Conservation (phyloP, 768 basidiomycete species). For the Pleurotus ostreatus region DNA sequence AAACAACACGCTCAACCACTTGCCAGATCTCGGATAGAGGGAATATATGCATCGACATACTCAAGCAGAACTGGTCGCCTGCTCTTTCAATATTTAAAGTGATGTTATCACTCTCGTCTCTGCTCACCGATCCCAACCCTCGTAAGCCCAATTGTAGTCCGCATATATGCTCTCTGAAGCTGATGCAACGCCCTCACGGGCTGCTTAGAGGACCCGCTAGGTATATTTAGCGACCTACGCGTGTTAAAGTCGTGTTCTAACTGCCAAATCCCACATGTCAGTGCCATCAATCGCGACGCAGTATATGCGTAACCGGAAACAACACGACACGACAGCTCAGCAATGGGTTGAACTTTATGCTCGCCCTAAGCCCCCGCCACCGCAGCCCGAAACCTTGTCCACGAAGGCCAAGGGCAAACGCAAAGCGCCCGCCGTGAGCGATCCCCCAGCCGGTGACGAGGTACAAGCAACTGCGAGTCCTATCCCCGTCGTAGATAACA, state of each 20-base stretch:
- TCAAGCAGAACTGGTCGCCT: conserved; percentile 94
- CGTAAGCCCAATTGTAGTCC: conserved; percentile 41
- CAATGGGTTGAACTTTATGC: conserved; percentile 78
- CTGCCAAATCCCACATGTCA: conserved; percentile 16
- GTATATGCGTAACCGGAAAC: conserved; percentile 58
- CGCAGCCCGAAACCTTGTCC: conserved; percentile 18
- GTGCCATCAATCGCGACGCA: conserved; percentile 73
- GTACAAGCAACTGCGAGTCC: not conserved
- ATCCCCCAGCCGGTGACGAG: conserved; percentile 12
- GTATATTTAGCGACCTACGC: conserved; percentile 29
- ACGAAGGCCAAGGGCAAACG: conserved; percentile 34
- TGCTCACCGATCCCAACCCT: conserved; percentile 93
- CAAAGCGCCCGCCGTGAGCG: conserved; percentile 14
- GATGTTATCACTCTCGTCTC: conserved; percentile 87
- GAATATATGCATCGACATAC: conserved; percentile 82
- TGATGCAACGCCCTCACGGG: not conserved
- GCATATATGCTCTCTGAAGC: not conserved
- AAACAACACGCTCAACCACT: no score
- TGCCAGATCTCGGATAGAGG: conserved; percentile 67
- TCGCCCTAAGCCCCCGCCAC: conserved; percentile 35
- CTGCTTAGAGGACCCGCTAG: conserved; percentile 62
- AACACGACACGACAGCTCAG: conserved; percentile 74
- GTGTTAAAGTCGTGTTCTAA: not conserved
- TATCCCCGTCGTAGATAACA: not conserved
- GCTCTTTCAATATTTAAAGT: conserved; percentile 93